Conservation (phyloP, 2,329 filamentous ascomycete genomes). For the Alternaria alternata region DNA sequence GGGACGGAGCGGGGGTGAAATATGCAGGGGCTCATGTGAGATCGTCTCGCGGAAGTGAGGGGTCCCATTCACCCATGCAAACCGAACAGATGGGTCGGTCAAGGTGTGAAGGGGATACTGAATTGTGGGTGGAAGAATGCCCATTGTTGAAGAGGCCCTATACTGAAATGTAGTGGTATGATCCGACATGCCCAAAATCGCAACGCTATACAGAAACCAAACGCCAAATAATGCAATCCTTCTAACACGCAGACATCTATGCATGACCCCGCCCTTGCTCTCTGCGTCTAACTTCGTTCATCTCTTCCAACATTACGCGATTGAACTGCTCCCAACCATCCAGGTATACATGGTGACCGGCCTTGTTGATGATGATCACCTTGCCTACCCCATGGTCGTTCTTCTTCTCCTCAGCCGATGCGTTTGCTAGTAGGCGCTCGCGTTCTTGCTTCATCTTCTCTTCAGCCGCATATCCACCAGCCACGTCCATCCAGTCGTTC, state of each 20-base stretch:
- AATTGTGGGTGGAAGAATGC: background rate
- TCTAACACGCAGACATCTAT: background rate
- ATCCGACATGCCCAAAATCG: background rate
- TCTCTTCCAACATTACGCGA: constrained; percentile 68
- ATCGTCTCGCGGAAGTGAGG: constrained; percentile 8
- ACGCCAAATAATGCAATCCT: constrained; percentile 10
- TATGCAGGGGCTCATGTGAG: constrained; percentile 19
- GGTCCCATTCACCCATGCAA: constrained; percentile 1
- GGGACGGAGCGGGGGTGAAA: constrained; percentile 13
- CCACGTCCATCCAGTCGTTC: constrained; percentile 98
- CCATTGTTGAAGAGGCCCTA: constrained; percentile 4
- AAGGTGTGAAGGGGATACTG: background rate
- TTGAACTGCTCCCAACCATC: constrained; percentile 77
- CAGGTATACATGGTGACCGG: constrained; percentile 76
- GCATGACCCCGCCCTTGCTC: constrained; percentile 30
- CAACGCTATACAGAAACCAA: background rate
- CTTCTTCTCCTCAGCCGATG: constrained; percentile 71
- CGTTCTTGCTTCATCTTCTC: constrained; percentile 78
- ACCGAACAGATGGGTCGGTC: background rate
- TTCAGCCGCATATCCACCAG: constrained; percentile 80
- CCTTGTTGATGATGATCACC: constrained; percentile 77
- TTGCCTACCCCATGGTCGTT: constrained; percentile 82
- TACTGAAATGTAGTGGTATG: background rate
- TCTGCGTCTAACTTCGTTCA: constrained; percentile 66
- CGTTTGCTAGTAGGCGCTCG: constrained; percentile 66